These are phyloP conservation scores for Tulasnella sp. DNA, from an alignment of 768 basidiomycete genomes.

Conservation along the genomic window DNA sequence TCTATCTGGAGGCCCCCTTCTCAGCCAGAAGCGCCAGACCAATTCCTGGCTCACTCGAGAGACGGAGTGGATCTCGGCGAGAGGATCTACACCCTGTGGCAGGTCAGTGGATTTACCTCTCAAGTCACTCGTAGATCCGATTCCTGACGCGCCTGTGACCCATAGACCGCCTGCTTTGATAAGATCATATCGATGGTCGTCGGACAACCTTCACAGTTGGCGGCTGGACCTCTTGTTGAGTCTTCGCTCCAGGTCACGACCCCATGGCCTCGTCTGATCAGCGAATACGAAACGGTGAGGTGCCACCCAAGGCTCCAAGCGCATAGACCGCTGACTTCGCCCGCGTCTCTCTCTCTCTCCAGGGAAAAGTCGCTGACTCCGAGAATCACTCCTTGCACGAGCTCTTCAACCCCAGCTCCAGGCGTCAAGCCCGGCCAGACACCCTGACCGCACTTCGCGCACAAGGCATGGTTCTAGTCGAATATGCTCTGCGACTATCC, in stretches of 20 bases:
- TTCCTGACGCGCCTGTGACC: neutral
- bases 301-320: neutral
- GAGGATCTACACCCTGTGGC: slow-evolving; percentile 19
- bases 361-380: slow-evolving; percentile 6
- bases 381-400: neutral
- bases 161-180: slow-evolving; percentile 6
- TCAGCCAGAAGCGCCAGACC: neutral
- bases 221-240: slow-evolving; percentile 1
- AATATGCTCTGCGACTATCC: slow-evolving; percentile 6
- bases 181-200: slow-evolving; percentile 12
- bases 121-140: neutral
- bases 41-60: neutral
- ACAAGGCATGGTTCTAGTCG: neutral
- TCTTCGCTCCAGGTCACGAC: neutral
- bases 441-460: slow-evolving; percentile 2
- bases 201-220: slow-evolving; percentile 6
- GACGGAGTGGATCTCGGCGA: slow-evolving; percentile 16
- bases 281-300: slow-evolving; percentile 11
- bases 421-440: neutral
- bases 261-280: slow-evolving; percentile 10
- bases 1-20: slow-evolving; percentile 12
- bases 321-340: neutral
- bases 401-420: neutral
- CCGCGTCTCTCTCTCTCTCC: neutral
- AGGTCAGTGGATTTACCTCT: neutral